Conservation (phyloP, 2,329 filamentous ascomycete genomes). For the Fusarium goolgardi region DNA sequence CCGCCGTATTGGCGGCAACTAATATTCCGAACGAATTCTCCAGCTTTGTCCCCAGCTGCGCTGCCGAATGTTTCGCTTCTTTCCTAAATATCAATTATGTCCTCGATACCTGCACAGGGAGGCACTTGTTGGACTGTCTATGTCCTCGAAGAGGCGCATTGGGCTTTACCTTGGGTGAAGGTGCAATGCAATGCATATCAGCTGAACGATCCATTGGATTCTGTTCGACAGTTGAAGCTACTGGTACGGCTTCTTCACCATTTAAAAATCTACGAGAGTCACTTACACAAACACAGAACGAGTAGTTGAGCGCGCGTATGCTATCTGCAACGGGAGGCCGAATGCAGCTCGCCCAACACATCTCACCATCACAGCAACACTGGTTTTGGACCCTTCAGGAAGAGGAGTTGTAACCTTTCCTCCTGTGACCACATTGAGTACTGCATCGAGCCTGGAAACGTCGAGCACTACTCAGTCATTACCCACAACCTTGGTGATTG, state of each 20-base stretch:
- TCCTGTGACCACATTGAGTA: conserved; percentile 22
- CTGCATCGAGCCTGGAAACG: conserved; percentile 10
- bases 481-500: conserved; percentile 48
- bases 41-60: conserved; percentile 67
- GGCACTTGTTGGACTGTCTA: conserved; percentile 69
- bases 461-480: conserved; percentile 36
- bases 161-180: conserved; percentile 78
- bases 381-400: conserved; percentile 54
- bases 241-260: conserved; percentile 45
- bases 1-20: conserved; percentile 46
- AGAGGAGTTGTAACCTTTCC: conserved; percentile 50
- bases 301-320: conserved; percentile 62
- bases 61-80: conserved; percentile 68
- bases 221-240: conserved; percentile 62
- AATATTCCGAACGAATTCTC: conserved; percentile 55
- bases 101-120: conserved; percentile 59
- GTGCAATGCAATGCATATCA: conserved; percentile 73
- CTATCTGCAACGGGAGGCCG: conserved; percentile 66
- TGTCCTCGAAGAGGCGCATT: conserved; percentile 69
- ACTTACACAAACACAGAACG: conserved; percentile 49
- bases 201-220: conserved; percentile 61
- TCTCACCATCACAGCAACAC: conserved; percentile 67
- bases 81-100: conserved; percentile 73
- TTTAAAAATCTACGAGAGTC: not conserved
- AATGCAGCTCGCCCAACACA: conserved; percentile 68